Evolutionary conservation across 495 filamentous ascomycete genomes (phyloP), one percentile per base, ranked within the genome.

Genomic region (Penicillium cataractarum): DNA sequence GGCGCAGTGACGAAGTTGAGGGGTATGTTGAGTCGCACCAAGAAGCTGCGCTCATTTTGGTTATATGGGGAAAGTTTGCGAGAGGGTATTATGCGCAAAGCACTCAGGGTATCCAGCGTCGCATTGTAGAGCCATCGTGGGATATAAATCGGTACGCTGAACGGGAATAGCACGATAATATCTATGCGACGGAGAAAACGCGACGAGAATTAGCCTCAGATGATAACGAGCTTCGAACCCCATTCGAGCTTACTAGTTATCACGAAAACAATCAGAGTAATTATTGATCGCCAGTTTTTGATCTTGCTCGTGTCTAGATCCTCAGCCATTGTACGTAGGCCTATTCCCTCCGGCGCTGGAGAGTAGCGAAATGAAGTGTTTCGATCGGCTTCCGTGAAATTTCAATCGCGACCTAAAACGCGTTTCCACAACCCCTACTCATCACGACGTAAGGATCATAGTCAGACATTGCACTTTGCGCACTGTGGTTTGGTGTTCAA

Each of bases 1-100:
- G 87, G 87, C 0, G 84, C 86, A 0, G 87, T 90, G 4, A 89
- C 75, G 58, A 89, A 87, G 66, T 89, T 88, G 72, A 90, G 74
- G n/a, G 86, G 84, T 31, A 89, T 81, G 6, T 67, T 58, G 24
- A 86, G 60, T 62, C 75, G 70, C 10, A 84, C 78, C 39, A 81
- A 83, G 1, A 42, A 5, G 37, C 48, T 56, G 27, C 35, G 32
- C 21, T 65, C 54, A 0, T 51, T 42, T 22, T 58, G 37, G 32
- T 32, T n/a, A 50, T 52, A 56, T 35, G 62, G 21, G 50, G 39
- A 58, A 24, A 55, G 21, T 48, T 70, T 65, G 59, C 80, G 75
- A 5, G 75, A 80, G 5, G 77, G 60, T 65, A 87, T 81, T 49
- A 89, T 74, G 53, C 85, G 82, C 49, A 83, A 32, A 13, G 70